These are phyloP conservation scores for Trichoderma hamatum DNA, from an alignment of 2,329 filamentous ascomycete species.

Conservation along the genomic window DNA sequence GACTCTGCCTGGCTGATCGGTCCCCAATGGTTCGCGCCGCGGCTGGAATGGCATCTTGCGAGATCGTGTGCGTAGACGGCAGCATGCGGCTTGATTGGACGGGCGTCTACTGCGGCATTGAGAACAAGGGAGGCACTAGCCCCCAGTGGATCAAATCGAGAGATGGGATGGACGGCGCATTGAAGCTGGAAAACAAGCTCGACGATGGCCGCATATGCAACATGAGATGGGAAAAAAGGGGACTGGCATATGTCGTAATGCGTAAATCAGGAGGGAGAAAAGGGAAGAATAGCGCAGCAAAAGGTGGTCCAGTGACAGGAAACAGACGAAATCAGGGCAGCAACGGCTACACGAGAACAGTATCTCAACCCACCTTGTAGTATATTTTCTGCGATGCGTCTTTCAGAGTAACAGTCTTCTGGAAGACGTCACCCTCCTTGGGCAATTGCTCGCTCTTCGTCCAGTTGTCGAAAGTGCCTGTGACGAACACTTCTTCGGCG, in stretches of 20 bases:
- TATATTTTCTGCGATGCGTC: constrained; percentile 71
- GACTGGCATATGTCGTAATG: not conserved
- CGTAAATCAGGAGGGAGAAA: not conserved
- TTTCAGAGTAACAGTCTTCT: constrained; percentile 78
- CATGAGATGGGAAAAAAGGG: not conserved
- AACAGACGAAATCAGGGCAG: not conserved
- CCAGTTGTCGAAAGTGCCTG: constrained; percentile 96
- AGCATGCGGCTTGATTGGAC: constrained; percentile 12
- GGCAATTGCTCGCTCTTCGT: constrained; percentile 81
- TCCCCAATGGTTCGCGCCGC: constrained; percentile 14
- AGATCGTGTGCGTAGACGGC: constrained; percentile 11
- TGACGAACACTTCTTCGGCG: constrained; percentile 88
- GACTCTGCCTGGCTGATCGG: constrained; percentile 2
- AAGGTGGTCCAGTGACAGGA: not conserved
- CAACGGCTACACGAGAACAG: constrained; percentile 30
- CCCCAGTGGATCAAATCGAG: constrained; percentile 7
- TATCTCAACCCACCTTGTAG: constrained; percentile 78
- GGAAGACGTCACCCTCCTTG: constrained; percentile 71
- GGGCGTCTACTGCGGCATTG: constrained; percentile 14
- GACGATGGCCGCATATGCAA: constrained; percentile 14
- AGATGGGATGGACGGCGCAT: constrained; percentile 16
- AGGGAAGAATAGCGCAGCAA: not conserved
- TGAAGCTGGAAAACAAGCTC: constrained; percentile 4
- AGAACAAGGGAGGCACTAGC: constrained; percentile 20
- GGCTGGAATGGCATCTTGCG: constrained; percentile 1